These are phyloP conservation scores for Daldinia sp. DNA, from an alignment of 2,329 filamentous ascomycete genomes.

Conservation along the genomic window DNA sequence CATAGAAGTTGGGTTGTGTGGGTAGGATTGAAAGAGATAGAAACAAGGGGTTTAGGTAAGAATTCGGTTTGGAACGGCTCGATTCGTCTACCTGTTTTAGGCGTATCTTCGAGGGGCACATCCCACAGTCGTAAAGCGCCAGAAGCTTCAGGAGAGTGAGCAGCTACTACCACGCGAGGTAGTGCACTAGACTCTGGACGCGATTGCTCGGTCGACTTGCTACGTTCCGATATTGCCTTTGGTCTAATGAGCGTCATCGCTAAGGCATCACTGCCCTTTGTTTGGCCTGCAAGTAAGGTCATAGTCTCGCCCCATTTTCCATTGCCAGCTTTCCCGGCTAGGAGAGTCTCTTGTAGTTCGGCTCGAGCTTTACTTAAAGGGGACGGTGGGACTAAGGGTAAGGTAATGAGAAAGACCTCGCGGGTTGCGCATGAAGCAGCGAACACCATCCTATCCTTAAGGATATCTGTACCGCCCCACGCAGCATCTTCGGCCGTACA, in stretches of 20 bases:
- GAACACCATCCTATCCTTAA: conserved; percentile 68
- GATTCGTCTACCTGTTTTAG: conserved; percentile 47
- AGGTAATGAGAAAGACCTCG: conserved; percentile 64
- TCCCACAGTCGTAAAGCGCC: conserved; percentile 68
- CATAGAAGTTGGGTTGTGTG: conserved; percentile 66
- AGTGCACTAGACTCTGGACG: conserved; percentile 41
- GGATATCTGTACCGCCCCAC: conserved; percentile 55
- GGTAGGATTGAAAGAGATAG: conserved; percentile 68
- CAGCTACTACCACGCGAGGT: conserved; percentile 63
- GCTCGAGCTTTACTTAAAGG: conserved; percentile 64
- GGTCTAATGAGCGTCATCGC: conserved; percentile 62
- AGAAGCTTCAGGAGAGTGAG: conserved; percentile 66
- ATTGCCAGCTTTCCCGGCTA: conserved; percentile 64
- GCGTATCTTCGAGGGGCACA: conserved; percentile 57
- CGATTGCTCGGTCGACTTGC: conserved; percentile 51
- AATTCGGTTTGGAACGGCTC: conserved; percentile 69
- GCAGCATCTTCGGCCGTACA: conserved; percentile 59
- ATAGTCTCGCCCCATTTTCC: conserved; percentile 71
- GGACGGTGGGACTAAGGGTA: conserved; percentile 69
- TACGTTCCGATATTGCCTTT: conserved; percentile 46
- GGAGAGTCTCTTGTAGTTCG: conserved; percentile 59
- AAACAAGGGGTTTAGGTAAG: conserved; percentile 61
- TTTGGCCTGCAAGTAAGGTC: conserved; percentile 61
- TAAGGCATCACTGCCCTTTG: conserved; percentile 61
- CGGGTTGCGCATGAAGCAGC: conserved; percentile 66